Base-by-base conservation (phyloP, 441 rosid genomes). In the Erodium chrysanthum region DNA sequence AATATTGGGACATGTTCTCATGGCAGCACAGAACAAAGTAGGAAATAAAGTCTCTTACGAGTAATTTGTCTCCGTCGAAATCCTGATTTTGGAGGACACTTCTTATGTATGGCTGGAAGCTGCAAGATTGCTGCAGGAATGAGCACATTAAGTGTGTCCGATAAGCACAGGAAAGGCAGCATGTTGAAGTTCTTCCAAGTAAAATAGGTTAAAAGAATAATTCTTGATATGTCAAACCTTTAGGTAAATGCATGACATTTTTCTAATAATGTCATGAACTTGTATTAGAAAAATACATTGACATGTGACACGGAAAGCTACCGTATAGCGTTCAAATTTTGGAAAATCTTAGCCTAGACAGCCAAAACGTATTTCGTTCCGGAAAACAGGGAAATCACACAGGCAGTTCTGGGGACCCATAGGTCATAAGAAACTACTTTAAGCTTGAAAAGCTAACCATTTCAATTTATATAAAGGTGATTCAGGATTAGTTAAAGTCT, bases 61-160 rank as follows among this genome's bases (percentile, higher is more conserved):
- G 81, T 87, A 69, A 92, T 82, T 76, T 79, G 82, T 78, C 81
- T 90, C 8, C 99, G 97, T 25, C 77, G 84, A 83, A 87, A 95
- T 83, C 96, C 95, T 77, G 94, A 83, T 81, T 76, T 85, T 68
- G 85, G 78, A 77, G 98, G 95, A 66, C 82, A 80, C 78, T 85
- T 87, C 85, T 85, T 90, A 74, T 90, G 88, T 67, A 73, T 74
- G 52, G 89, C 95, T 21, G 99, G 99, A 79, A 84, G 78, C 72
- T 92, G 97, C 82, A 95, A 86, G 80, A 95, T 92, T 68, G 98
- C 99, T 95, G 85, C 80, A 80, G 17, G 70, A 58, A 72, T 15
- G 40, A 35, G 40, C 40, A 3, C 42, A 37, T 64, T 17, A 64
- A 21, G 44, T 20, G 48, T 52, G 64, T 71, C 65, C 81, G 70